Conservation (phyloP, 345 rosid genomes). For the Aquilaria sinensis region DNA sequence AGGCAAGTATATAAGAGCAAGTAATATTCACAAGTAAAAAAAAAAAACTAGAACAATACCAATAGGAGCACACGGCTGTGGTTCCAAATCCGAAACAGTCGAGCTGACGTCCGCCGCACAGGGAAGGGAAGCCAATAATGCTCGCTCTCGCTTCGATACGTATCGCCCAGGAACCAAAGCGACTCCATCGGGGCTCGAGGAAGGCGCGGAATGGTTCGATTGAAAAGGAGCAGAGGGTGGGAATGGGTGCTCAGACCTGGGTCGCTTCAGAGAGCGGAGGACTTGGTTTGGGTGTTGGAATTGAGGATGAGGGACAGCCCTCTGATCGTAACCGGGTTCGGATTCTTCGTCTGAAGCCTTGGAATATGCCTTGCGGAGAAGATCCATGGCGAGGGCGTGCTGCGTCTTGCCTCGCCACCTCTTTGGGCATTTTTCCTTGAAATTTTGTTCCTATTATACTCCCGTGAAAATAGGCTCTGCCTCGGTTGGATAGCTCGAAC, state of each 20-base stretch:
- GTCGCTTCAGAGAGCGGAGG: conserved; percentile 19
- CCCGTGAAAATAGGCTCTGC: too few relatives aligned
- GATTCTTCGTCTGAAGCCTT: conserved; percentile 38
- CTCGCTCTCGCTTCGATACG: conserved; percentile 66
- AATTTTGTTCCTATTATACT: too few relatives aligned
- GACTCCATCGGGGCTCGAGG: conserved; percentile 19
- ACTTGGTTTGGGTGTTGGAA: neutral
- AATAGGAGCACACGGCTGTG: conserved; percentile 15
- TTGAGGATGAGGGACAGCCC: neutral
- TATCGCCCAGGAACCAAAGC: conserved; percentile 55
- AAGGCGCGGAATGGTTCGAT: neutral
- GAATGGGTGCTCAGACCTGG: conserved; percentile 13
- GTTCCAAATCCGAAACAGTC: neutral
- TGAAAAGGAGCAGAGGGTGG: neutral
- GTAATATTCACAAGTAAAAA: neutral
- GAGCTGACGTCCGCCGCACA: conserved; percentile 2
- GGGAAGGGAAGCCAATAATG: conserved; percentile 22
- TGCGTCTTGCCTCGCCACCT: too few relatives aligned
- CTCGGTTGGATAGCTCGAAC: too few relatives aligned
- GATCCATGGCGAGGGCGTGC: conserved; percentile 32
- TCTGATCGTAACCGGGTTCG: conserved; percentile 14
- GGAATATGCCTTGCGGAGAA: conserved; percentile 44
- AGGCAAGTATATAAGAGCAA: too few relatives aligned
- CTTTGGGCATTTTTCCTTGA: too few relatives aligned
- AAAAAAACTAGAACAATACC: conserved; percentile 24